Conservation (phyloP, 2,329 filamentous ascomycete species). For the Ilyonectria sp. region DNA sequence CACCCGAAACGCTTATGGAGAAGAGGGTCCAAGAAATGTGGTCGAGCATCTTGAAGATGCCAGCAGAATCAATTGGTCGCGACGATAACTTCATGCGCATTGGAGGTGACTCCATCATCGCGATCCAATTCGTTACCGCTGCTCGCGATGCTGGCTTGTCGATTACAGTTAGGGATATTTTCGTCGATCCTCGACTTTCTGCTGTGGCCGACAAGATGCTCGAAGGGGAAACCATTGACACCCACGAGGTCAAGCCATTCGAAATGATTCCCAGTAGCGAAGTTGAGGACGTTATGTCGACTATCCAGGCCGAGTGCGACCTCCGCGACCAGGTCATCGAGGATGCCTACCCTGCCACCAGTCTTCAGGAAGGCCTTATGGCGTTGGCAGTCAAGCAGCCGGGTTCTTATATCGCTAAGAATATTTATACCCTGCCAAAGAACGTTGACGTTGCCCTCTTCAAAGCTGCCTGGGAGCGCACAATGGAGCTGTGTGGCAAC, state of each 20-base stretch:
- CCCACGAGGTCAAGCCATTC: neutral
- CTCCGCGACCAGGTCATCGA: slow-evolving; percentile 35
- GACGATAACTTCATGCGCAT: slow-evolving; percentile 32
- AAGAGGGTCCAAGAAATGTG: slow-evolving; percentile 49
- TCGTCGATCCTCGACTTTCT: slow-evolving; percentile 10
- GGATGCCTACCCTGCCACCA: slow-evolving; percentile 55
- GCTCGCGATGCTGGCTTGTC: slow-evolving; percentile 12
- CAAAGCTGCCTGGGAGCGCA: slow-evolving; percentile 7
- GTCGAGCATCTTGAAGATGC: slow-evolving; percentile 44
- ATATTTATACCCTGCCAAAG: slow-evolving; percentile 2
- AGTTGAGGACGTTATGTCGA: neutral
- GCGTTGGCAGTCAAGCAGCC: slow-evolving; percentile 31
- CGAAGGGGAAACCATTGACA: neutral
- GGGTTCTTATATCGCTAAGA: slow-evolving; percentile 28
- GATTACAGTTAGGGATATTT: slow-evolving; percentile 30
- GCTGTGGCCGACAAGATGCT: neutral
- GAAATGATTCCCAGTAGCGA: neutral
- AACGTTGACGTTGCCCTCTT: slow-evolving; percentile 6
- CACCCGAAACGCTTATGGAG: slow-evolving; percentile 1
- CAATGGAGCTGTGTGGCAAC: slow-evolving; percentile 5
- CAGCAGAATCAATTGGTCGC: slow-evolving; percentile 43
- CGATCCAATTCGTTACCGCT: slow-evolving; percentile 46
- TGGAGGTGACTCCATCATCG: slow-evolving; percentile 34
- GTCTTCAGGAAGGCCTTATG: slow-evolving; percentile 55
- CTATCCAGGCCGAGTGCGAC: slow-evolving; percentile 5